These are phyloP conservation scores for Aspergillus arachidicola DNA, from an alignment of 2,329 filamentous ascomycete genomes.

Conservation along the genomic window DNA sequence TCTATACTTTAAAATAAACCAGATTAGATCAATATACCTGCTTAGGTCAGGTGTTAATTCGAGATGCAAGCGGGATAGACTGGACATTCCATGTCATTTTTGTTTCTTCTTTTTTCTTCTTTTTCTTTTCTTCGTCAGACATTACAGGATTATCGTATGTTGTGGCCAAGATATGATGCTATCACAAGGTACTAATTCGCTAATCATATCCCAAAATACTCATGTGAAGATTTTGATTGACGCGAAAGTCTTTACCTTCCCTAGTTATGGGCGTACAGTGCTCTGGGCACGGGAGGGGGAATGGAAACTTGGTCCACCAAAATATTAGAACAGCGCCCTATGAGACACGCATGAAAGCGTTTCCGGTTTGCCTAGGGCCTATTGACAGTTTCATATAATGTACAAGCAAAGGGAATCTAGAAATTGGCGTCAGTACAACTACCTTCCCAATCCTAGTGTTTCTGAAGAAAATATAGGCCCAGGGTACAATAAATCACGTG, in stretches of 20 bases:
- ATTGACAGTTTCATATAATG: not conserved
- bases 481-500: not conserved
- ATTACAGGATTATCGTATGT: no score
- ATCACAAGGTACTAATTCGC: not conserved
- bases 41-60: not conserved
- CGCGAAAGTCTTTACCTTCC: no score
- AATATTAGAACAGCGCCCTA: not conserved
- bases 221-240: not conserved
- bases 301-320: not conserved
- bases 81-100: fast-evolving
- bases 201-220: not conserved
- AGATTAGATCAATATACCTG: not conserved
- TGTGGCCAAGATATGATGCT: not conserved
- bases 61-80: not conserved
- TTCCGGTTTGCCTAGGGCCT: fast-evolving
- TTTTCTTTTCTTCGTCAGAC: not conserved
- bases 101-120: not conserved
- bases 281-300: fast-evolving
- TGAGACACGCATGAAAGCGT: not conserved
- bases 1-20: not conserved
- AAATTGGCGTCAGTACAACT: not conserved
- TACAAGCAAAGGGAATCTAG: fast-evolving
- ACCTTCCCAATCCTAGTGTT: not conserved
- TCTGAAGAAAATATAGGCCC: no score
- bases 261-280: not conserved